Conservation (phyloP, 768 basidiomycete genomes). For the Tylopilus balloui region DNA sequence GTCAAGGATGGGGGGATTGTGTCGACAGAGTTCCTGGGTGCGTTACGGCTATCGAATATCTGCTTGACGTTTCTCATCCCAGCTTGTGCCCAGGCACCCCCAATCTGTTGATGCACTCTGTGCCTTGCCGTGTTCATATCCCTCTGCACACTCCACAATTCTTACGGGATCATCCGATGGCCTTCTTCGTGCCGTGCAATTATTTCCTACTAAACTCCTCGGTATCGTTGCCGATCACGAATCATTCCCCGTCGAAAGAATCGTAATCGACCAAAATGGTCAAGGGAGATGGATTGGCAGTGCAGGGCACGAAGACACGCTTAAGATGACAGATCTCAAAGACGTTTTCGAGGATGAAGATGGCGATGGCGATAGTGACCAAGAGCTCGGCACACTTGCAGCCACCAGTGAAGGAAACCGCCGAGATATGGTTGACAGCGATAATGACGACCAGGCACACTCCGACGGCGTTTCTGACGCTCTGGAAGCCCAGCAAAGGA, state of each 20-base stretch:
- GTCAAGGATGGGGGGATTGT: constrained; percentile 86
- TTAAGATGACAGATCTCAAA: constrained; percentile 81
- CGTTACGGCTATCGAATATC: constrained; percentile 19
- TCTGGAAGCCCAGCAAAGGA: constrained; percentile 16
- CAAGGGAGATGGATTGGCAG: constrained; percentile 87
- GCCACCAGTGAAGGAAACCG: constrained; percentile 21
- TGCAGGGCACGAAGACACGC: constrained; percentile 82
- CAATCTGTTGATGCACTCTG: constrained; percentile 87
- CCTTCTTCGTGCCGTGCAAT: constrained; percentile 77
- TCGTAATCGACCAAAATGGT: constrained; percentile 56
- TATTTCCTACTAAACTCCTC: constrained; percentile 84
- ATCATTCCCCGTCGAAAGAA: constrained; percentile 87
- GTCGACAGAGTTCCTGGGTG: constrained; percentile 88
- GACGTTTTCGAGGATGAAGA: constrained; percentile 55
- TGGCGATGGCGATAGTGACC: constrained; percentile 20
- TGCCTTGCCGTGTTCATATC: constrained; percentile 57
- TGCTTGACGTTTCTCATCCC: constrained; percentile 8
- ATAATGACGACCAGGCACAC: constrained; percentile 10
- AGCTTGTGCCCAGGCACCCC: constrained; percentile 66
- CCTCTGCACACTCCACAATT: constrained; percentile 62
- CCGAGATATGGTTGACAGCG: constrained; percentile 12
- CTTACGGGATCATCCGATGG: constrained; percentile 93
- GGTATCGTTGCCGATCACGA: constrained; percentile 91
- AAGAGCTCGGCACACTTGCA: constrained; percentile 18
- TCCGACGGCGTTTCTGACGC: neutral